A percentile compares a stretch with the other conserved stretches of the same genome.
phyloP scores from a whole-genome alignment of 176 grass and related monocot species.

The Phyllostachys edulis region DNA sequence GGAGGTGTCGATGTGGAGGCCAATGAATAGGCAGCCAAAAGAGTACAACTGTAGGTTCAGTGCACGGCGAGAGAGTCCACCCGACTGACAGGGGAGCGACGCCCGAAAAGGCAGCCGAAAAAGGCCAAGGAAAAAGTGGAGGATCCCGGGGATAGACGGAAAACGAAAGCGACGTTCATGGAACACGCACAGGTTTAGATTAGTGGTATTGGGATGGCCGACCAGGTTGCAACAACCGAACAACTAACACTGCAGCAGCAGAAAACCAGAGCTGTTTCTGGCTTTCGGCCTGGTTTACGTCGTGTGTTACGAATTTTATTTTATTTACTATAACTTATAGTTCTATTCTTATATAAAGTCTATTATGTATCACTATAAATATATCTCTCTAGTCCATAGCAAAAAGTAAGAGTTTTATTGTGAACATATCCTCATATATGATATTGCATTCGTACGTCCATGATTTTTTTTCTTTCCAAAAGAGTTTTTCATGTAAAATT shows the following conservation, averaged over 20 bases:
- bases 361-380: too few relatives aligned
- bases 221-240: not conserved
- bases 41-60: conserved; percentile 46
- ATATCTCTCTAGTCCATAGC: too few relatives aligned
- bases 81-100: conserved; percentile 37
- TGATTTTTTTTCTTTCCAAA: too few relatives aligned
- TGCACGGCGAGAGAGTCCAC: conserved; percentile 36
- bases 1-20: not conserved
- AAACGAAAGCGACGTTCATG: conserved; percentile 30
- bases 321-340: too few relatives aligned
- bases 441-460: too few relatives aligned
- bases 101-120: conserved; percentile 20
- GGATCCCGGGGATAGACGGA: conserved; percentile 6
- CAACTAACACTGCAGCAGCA: not conserved
- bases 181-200: not conserved
- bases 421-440: too few relatives aligned
- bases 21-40: not conserved
- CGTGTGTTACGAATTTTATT: too few relatives aligned
- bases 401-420: too few relatives aligned
- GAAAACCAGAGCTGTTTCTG: conserved; percentile 25
- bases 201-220: conserved; percentile 35
- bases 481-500: too few relatives aligned
- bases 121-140: not conserved
- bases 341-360: too few relatives aligned
- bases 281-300: not conserved